phyloP scores from a whole-genome alignment of 1,139 yeast species.

The Geotrichum candidum region DNA sequence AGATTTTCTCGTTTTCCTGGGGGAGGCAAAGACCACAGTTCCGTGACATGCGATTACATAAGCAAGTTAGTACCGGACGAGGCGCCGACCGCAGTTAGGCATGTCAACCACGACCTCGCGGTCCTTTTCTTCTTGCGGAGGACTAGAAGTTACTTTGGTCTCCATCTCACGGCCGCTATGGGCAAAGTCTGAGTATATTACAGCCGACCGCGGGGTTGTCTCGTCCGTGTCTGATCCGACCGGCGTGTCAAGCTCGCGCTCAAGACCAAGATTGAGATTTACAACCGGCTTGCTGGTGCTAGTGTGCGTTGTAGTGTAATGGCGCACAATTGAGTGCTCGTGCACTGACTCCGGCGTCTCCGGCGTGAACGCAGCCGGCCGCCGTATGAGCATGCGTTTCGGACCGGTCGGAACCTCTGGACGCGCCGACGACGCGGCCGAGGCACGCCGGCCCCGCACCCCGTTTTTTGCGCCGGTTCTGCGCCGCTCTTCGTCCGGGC shows the following conservation, averaged over 20 bases:
- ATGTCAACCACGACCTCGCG: neutral
- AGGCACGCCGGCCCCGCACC: neutral
- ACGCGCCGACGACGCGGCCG: neutral
- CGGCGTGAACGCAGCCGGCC: neutral
- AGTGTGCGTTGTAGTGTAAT: neutral
- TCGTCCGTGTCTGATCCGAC: neutral
- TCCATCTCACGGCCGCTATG: neutral
- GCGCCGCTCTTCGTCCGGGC: neutral
- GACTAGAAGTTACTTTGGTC: neutral
- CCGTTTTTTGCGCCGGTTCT: neutral
- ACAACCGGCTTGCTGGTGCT: neutral
- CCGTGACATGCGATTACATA: neutral
- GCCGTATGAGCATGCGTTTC: neutral
- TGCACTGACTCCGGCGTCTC: neutral
- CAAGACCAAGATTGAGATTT: neutral
- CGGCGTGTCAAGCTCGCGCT: neutral
- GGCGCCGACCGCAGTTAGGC: neutral
- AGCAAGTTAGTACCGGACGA: neutral
- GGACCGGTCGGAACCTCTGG: neutral
- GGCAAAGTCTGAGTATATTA: neutral
- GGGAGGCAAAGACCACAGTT: no score
- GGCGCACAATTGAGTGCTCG: neutral
- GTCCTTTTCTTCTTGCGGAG: neutral
- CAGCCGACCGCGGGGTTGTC: neutral
- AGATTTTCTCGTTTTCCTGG: no score